phyloP scores from a whole-genome alignment of 2,329 filamentous ascomycete species.

The Ilyonectria destructans region DNA sequence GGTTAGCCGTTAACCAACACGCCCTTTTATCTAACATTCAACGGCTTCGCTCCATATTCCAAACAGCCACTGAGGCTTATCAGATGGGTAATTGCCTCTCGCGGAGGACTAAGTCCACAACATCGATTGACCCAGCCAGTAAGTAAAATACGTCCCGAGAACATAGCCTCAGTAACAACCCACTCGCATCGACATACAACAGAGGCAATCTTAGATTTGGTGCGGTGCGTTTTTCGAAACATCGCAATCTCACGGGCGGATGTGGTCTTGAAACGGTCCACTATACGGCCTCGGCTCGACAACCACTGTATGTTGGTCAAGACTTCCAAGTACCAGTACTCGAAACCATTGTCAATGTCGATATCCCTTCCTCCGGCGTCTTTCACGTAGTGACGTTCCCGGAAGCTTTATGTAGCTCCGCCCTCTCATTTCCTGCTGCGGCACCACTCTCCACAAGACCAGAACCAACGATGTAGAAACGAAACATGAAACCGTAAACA shows the following conservation, averaged over 20 bases:
- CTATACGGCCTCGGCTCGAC: background rate
- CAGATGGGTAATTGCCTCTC: slow-evolving; percentile 1
- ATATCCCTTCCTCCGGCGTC: slow-evolving; percentile 3
- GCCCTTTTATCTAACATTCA: background rate
- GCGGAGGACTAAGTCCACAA: slow-evolving; percentile 15
- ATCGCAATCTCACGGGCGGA: background rate
- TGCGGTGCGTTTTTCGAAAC: background rate
- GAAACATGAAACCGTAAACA: background rate
- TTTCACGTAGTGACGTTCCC: background rate
- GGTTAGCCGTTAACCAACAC: slow-evolving; percentile 4
- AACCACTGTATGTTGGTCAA: background rate
- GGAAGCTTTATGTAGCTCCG: slow-evolving; percentile 1
- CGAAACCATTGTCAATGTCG: background rate
- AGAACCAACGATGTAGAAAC: slow-evolving; percentile 4
- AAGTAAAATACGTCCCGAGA: slow-evolving; percentile 12
- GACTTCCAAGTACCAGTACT: background rate
- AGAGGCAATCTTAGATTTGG: background rate
- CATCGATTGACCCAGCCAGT: slow-evolving; percentile 21
- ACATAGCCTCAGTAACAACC: slow-evolving; percentile 14
- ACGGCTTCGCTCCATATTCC: slow-evolving; percentile 4
- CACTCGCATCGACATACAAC: background rate
- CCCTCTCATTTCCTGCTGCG: slow-evolving; percentile 18
- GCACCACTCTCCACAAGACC: slow-evolving; percentile 1
- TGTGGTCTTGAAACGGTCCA: background rate
- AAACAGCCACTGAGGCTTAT: slow-evolving; percentile 19